Evolutionary conservation across 1,284 basidiomycete species (phyloP).

Genomic region (Prillingera fragicola): DNA sequence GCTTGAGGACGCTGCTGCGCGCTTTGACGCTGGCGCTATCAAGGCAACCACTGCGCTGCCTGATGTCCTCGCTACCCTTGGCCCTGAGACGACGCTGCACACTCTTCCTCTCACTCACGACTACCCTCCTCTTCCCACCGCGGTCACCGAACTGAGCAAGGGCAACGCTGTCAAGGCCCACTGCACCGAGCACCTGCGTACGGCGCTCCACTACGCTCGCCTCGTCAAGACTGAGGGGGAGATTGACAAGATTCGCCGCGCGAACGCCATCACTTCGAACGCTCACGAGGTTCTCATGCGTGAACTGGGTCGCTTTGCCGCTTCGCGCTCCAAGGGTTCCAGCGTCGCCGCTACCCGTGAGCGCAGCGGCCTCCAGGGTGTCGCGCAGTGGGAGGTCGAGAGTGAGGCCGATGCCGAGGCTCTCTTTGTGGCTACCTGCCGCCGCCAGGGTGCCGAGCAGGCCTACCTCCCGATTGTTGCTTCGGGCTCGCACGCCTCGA

Average conservation of each 20-base stretch:
- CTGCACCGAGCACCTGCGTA: slow-evolving; percentile 57
- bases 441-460: slow-evolving; percentile 73
- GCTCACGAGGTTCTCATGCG: slow-evolving; percentile 88
- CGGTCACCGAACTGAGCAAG: slow-evolving; percentile 52
- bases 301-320: slow-evolving; percentile 69
- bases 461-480: slow-evolving; percentile 88
- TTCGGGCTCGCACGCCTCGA: slow-evolving; percentile 72
- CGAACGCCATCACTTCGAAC: slow-evolving; percentile 74
- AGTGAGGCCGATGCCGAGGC: slow-evolving; percentile 87
- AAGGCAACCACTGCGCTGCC: slow-evolving; percentile 53
- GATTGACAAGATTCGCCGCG: slow-evolving; percentile 65
- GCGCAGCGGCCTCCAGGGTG: slow-evolving; percentile 55
- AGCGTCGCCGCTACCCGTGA: slow-evolving; percentile 46
- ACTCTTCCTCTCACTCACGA: slow-evolving; percentile 54
- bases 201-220: slow-evolving; percentile 69
- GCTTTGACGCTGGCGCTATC: slow-evolving; percentile 59
- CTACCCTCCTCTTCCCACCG: slow-evolving; percentile 57
- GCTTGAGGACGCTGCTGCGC: slow-evolving; percentile 54
- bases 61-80: slow-evolving; percentile 11
- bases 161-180: slow-evolving; percentile 19
- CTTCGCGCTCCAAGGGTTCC: slow-evolving; percentile 40
- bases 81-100: slow-evolving; percentile 26
- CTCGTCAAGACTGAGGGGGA: slow-evolving; percentile 70
- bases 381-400: slow-evolving; percentile 79
- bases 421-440: slow-evolving; percentile 78